Evolutionary conservation across 768 basidiomycete species (phyloP).

Genomic region (Lyophyllum shimeji): DNA sequence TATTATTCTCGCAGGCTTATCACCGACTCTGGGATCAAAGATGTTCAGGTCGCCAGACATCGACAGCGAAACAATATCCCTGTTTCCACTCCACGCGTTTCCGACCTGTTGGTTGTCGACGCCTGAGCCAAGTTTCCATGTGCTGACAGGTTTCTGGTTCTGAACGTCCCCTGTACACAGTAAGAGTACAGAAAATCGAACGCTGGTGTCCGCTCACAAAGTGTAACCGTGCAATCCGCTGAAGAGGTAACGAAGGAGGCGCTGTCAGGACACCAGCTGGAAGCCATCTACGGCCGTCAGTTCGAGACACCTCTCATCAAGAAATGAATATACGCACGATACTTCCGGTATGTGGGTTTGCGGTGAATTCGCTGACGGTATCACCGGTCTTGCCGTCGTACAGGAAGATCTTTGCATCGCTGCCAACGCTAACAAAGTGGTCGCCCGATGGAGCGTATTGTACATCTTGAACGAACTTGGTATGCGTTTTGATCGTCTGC

Average conservation of each 20-base stretch:
- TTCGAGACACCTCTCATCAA: neutral
- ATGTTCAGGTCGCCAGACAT: slow-evolving; percentile 80
- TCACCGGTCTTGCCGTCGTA: slow-evolving; percentile 93
- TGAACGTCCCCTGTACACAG: slow-evolving; percentile 72
- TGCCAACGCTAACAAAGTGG: slow-evolving; percentile 84
- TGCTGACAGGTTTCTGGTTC: slow-evolving; percentile 60
- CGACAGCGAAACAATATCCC: slow-evolving; percentile 79
- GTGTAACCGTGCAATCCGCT: slow-evolving; percentile 82
- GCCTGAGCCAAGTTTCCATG: slow-evolving; percentile 75
- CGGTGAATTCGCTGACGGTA: slow-evolving; percentile 64
- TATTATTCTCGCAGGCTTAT: slow-evolving; percentile 60
- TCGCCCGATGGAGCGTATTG: slow-evolving; percentile 80
- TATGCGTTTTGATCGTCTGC: slow-evolving; percentile 84
- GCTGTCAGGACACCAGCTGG: slow-evolving; percentile 80
- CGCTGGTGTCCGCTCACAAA: slow-evolving; percentile 55
- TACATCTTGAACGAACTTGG: slow-evolving; percentile 91
- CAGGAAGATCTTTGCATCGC: slow-evolving; percentile 83
- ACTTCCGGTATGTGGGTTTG: slow-evolving; percentile 70
- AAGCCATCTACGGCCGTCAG: slow-evolving; percentile 51
- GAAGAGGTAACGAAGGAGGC: slow-evolving; percentile 78
- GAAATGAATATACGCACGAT: slow-evolving; percentile 49
- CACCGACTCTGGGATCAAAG: slow-evolving; percentile 70
- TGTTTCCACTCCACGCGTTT: slow-evolving; percentile 75
- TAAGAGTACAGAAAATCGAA: neutral
- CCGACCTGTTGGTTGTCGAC: slow-evolving; percentile 85